Evolutionary conservation across 2,329 filamentous ascomycete genomes (phyloP).

Genomic region (Sporothrix curviconia): DNA sequence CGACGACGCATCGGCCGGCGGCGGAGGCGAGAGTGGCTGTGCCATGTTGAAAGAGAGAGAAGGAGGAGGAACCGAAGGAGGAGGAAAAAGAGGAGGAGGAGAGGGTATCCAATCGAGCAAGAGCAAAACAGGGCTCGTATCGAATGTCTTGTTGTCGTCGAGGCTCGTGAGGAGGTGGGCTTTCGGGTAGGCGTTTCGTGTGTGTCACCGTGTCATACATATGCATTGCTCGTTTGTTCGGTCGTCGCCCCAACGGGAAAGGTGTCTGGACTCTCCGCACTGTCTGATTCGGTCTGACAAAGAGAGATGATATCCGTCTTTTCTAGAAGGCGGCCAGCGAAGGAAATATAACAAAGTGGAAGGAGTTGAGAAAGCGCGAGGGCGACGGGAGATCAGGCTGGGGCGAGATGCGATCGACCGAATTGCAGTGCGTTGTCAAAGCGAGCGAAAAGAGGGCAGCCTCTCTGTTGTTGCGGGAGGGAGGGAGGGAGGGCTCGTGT

Average conservation of each 20-base stretch:
- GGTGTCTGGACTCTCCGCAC: not conserved
- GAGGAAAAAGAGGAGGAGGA: not conserved
- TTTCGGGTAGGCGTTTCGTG: not conserved
- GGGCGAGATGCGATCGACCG: not conserved
- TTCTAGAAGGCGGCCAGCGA: too few relatives aligned
- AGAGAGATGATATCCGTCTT: too few relatives aligned
- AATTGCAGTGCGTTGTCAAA: not conserved
- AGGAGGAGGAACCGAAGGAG: not conserved
- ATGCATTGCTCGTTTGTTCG: not conserved
- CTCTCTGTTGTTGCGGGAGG: not conserved
- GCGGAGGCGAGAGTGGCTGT: constrained; percentile 6
- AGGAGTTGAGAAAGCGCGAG: not conserved
- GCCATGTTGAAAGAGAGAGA: not conserved
- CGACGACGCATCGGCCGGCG: constrained; percentile 12
- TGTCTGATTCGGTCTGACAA: not conserved
- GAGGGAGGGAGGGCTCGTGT: too few relatives aligned
- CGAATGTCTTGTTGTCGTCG: not conserved
- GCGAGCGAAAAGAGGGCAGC: not conserved
- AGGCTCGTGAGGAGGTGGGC: not conserved
- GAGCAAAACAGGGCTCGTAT: not conserved
- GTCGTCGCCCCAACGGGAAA: not conserved
- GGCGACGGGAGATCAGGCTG: too few relatives aligned
- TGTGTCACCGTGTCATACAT: not conserved
- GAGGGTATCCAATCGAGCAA: not conserved
- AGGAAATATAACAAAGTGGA: not conserved